A percentile compares a stretch with the other conserved stretches of the same genome.
These are phyloP conservation scores for Fraxinus quadrangulata DNA, from an alignment of 257 asterid genomes.

Conservation along the genomic window DNA sequence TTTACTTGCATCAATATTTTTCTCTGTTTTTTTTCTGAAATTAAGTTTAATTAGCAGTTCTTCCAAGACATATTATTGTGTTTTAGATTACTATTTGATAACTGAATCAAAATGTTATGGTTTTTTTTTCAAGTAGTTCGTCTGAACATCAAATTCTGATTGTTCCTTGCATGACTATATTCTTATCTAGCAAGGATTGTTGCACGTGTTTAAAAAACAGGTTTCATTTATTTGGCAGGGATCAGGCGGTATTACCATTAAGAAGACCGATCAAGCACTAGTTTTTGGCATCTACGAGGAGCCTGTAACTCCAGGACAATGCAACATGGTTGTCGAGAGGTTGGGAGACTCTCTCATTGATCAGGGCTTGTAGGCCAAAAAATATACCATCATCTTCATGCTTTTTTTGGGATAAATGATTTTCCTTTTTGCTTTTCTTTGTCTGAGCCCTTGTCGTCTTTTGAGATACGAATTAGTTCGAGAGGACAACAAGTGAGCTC, in stretches of 20 bases:
- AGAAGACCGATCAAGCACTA: slow-evolving; percentile 53
- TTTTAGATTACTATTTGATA: neutral
- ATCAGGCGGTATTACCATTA: slow-evolving; percentile 50
- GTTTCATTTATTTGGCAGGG: slow-evolving; percentile 36
- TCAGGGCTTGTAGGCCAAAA: slow-evolving; percentile 40
- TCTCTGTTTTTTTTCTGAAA: neutral
- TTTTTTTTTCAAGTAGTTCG: neutral
- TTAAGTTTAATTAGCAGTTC: neutral
- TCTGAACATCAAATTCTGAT: slow-evolving; percentile 1
- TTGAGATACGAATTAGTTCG: neutral
- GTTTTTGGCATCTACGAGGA: slow-evolving; percentile 56
- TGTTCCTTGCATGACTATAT: neutral
- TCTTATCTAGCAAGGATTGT: neutral
- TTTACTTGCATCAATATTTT: no score
- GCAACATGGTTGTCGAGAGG: slow-evolving; percentile 67
- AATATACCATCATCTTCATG: neutral
- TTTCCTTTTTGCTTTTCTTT: neutral
- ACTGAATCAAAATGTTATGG: neutral
- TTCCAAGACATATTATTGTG: neutral
- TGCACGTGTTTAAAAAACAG: neutral
- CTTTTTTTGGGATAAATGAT: neutral
- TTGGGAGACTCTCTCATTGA: slow-evolving; percentile 60
- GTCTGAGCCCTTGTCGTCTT: neutral
- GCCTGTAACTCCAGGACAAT: slow-evolving; percentile 64
- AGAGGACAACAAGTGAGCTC: neutral